A percentile compares a stretch with the other conserved stretches of the same genome.
Evolutionary conservation across 129 eudicot species (phyloP).

Genomic region (Centrapalus pauciflorus): DNA sequence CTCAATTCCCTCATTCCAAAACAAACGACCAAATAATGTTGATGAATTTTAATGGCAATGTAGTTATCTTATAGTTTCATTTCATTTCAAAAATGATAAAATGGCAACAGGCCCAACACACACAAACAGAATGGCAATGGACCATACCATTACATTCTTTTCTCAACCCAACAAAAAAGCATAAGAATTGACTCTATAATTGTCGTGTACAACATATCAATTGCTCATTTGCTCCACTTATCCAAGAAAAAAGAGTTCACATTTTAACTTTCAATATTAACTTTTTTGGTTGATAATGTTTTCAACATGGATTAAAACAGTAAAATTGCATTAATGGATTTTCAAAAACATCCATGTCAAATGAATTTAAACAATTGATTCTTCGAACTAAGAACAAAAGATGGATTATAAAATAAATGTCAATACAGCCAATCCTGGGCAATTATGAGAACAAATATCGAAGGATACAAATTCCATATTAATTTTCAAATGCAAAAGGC

Average conservation of each 20-base stretch:
- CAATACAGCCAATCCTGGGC: neutral
- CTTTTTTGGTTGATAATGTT: too few species aligned
- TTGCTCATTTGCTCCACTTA: neutral
- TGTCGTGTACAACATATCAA: neutral
- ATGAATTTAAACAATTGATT: neutral
- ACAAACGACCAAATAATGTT: too few species aligned
- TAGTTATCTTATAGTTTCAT: neutral
- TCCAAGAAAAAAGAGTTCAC: neutral
- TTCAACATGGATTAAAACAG: too few species aligned
- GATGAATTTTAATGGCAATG: too few species aligned
- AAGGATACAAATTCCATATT: neutral
- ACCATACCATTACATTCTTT: neutral
- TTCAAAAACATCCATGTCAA: neutral
- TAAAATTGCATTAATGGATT: too few species aligned
- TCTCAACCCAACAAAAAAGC: too few species aligned
- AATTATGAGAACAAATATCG: neutral
- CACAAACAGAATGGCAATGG: neutral
- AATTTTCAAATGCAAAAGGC: neutral
- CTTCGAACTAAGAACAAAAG: neutral
- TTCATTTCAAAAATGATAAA: neutral
- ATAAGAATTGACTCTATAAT: too few species aligned
- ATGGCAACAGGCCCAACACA: too few species aligned
- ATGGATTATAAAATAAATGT: neutral
- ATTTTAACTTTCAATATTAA: neutral
- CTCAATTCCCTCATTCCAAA: too few species aligned